Conservation (phyloP, 2,329 filamentous ascomycete species). For the Xylaria multiplex region DNA sequence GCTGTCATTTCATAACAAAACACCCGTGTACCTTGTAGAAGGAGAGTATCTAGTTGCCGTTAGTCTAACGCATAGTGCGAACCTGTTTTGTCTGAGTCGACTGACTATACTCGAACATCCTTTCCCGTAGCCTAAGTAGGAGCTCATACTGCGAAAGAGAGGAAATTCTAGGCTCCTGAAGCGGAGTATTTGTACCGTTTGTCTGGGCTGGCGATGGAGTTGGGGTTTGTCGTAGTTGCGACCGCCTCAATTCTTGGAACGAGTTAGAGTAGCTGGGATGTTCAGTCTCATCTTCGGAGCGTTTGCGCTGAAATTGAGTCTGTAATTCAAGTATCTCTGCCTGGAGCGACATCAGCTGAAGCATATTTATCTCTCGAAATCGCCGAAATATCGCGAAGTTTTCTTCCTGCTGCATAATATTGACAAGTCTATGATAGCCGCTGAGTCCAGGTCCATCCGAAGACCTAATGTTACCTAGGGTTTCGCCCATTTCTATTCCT, state of each 20-base stretch:
- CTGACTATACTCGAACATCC: slow-evolving; percentile 13
- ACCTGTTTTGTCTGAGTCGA: background rate
- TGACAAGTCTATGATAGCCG: background rate
- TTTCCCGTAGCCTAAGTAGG: background rate
- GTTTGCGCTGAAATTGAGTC: background rate
- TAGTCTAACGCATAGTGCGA: background rate
- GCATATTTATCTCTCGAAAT: slow-evolving; percentile 8
- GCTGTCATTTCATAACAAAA: too few species aligned
- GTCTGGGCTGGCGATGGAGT: background rate
- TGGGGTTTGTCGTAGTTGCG: background rate
- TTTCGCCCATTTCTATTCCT: background rate
- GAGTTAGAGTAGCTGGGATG: background rate
- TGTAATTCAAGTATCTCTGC: slow-evolving; percentile 9
- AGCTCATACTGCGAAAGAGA: slow-evolving; percentile 7
- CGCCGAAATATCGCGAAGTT: slow-evolving; percentile 5
- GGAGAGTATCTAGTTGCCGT: background rate
- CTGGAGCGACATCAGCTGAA: slow-evolving; percentile 1
- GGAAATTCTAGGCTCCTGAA: background rate
- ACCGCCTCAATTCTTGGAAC: slow-evolving; percentile 1
- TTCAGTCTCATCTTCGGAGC: background rate
- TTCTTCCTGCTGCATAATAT: slow-evolving; percentile 2
- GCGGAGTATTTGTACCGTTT: background rate
- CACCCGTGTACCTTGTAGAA: background rate
- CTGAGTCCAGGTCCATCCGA: background rate
- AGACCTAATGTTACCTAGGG: background rate